Conservation (phyloP, 2,329 filamentous ascomycete genomes). For the Paecilomyces dactylethromorphus region DNA sequence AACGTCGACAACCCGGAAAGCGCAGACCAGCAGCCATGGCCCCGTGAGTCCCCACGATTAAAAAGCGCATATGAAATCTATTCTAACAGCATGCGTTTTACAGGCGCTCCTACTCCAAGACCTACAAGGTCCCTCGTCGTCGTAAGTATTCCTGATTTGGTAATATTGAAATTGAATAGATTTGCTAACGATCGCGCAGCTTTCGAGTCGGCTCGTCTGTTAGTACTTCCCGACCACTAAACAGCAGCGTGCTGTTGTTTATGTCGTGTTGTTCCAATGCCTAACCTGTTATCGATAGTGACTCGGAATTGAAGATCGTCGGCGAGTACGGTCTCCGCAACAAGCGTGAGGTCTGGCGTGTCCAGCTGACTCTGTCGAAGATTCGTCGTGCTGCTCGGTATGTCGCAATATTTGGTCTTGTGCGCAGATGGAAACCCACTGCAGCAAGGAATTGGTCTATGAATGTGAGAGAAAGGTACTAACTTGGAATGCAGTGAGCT, state of each 20-base stretch:
- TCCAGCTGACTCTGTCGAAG: slow-evolving; percentile 99
- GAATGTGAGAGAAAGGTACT: background rate
- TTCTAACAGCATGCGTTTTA: slow-evolving; percentile 19
- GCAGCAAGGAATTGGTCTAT: slow-evolving; percentile 8
- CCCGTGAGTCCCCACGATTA: slow-evolving; percentile 33
- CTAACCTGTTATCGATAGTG: slow-evolving; percentile 64
- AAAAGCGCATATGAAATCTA: slow-evolving; percentile 26
- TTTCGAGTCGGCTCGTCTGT: slow-evolving; percentile 99
- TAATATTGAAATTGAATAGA: slow-evolving; percentile 6
- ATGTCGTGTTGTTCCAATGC: slow-evolving; percentile 71
- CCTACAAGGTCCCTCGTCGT: slow-evolving; percentile 96
- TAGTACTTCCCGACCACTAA: slow-evolving; percentile 93
- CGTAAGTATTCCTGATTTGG: slow-evolving; percentile 42
- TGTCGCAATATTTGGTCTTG: slow-evolving; percentile 20
- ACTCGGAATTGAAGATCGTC: slow-evolving; percentile 99
- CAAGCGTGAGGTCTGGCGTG: slow-evolving; percentile 99
- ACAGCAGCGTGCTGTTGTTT: slow-evolving; percentile 93
- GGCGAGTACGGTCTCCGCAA: slow-evolving; percentile 99
- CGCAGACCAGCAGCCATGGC: slow-evolving; percentile 38
- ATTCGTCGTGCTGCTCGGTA: slow-evolving; percentile 99
- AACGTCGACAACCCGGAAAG: slow-evolving; percentile 31
- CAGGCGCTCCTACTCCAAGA: slow-evolving; percentile 86
- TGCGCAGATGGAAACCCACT: background rate
- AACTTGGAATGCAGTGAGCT: slow-evolving; percentile 69
- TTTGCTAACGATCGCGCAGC: slow-evolving; percentile 45